These are phyloP conservation scores for Crithidia brevicula DNA, from an alignment of 208 protist species.

Conservation along the genomic window DNA sequence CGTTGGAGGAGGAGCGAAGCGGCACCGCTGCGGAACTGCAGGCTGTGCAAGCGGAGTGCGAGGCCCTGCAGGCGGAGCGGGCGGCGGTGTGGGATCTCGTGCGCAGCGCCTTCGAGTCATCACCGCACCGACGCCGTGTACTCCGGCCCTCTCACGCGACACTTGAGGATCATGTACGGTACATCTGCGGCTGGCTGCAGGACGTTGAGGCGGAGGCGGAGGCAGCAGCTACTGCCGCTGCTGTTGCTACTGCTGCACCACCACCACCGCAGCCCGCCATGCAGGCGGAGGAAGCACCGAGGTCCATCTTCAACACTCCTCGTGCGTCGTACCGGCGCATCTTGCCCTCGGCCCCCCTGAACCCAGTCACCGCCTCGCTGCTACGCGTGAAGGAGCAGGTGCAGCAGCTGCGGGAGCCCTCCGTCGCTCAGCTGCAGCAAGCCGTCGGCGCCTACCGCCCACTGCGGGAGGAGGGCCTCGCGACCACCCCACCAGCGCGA, in stretches of 20 bases:
- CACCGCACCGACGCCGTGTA: not conserved
- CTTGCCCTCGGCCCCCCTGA: constrained; percentile 36
- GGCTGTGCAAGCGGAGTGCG: constrained; percentile 3
- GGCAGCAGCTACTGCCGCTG: not conserved
- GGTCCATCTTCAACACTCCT: not conserved
- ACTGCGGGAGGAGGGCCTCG: constrained; percentile 5
- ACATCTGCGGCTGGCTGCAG: constrained; percentile 14
- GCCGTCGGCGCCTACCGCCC: constrained; percentile 22
- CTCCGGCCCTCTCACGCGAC: constrained; percentile 8
- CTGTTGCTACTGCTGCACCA: not conserved
- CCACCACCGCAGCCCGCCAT: not conserved
- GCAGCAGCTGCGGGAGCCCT: constrained; percentile 42
- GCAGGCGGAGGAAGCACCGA: not conserved
- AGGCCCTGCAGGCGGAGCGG: constrained; percentile 16
- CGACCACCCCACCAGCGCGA: not conserved
- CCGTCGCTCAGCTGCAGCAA: constrained; percentile 16
- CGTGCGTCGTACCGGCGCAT: constrained; percentile 40
- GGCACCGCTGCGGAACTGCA: constrained; percentile 1
- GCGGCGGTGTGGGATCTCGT: constrained; percentile 15
- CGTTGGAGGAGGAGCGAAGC: constrained; percentile 22
- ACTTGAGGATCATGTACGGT: constrained; percentile 21
- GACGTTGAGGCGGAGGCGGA: constrained; percentile 1
- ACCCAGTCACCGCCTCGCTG: constrained; percentile 48
- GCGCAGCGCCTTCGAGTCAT: not conserved
- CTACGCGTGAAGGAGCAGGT: constrained; percentile 61